Percentiles rank a stretch among this genome's conserved stretches.
Conservation (phyloP, 495 filamentous ascomycete species). For the Penicillium longicatenatum region DNA sequence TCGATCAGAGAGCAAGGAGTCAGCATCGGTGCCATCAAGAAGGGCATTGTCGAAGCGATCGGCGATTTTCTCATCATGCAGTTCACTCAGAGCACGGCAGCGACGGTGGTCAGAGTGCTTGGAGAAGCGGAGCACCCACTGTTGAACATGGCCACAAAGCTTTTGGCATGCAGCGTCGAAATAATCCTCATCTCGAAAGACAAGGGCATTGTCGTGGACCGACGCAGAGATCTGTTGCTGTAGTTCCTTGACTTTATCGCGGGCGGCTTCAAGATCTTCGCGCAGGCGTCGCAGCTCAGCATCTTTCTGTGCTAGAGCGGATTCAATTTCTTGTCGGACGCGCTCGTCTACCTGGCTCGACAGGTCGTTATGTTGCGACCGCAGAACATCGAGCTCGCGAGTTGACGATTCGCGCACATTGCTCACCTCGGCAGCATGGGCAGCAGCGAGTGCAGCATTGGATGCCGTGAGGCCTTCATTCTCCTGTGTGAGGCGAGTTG, state of each 20-base stretch:
- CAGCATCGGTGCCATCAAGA: constrained; percentile 89
- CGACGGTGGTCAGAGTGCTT: constrained; percentile 89
- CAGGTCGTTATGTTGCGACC: constrained; percentile 58
- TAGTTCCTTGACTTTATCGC: constrained; percentile 75
- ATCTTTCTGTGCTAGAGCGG: constrained; percentile 70
- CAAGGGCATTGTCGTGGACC: constrained; percentile 72
- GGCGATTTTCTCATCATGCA: constrained; percentile 85
- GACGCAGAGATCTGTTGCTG: constrained; percentile 79
- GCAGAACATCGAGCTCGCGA: constrained; percentile 65
- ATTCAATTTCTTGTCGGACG: constrained; percentile 61
- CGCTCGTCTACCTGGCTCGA: constrained; percentile 64
- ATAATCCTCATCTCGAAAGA: constrained; percentile 84
- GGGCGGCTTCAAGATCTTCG: constrained; percentile 73
- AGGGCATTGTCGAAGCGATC: constrained; percentile 92
- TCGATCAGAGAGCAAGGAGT: constrained; percentile 81
- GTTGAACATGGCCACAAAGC: constrained; percentile 89
- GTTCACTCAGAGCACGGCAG: constrained; percentile 76
- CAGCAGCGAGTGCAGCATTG: constrained; percentile 64
- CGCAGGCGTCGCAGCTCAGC: constrained; percentile 75
- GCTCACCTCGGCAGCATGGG: constrained; percentile 65
- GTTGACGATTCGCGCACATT: constrained; percentile 52
- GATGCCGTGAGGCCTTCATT: constrained; percentile 73
- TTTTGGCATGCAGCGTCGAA: constrained; percentile 93
- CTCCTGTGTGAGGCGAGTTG: constrained; percentile 68
- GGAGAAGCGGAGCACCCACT: constrained; percentile 95